A percentile compares a stretch with the other conserved stretches of the same genome.
phyloP scores from a whole-genome alignment of 768 basidiomycete species.

The Gautieria morchelliformis region DNA sequence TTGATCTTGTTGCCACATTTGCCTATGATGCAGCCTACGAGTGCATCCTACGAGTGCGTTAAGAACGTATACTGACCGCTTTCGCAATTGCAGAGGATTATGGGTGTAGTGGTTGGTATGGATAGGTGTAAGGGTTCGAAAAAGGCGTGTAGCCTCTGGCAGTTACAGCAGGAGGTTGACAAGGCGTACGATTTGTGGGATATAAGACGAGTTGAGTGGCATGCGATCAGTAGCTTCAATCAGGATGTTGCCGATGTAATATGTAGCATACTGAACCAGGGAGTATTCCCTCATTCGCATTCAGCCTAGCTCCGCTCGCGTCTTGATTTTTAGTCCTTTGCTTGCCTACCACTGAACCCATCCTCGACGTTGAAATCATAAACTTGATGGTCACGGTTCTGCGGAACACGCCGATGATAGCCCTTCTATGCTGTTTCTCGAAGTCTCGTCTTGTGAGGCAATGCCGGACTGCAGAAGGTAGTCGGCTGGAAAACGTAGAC shows the following conservation, averaged over 20 bases:
- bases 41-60: constrained; percentile 94
- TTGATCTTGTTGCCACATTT: constrained; percentile 99
- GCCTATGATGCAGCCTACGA: too few species aligned
- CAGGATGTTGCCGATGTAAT: constrained; percentile 97
- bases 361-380: constrained; percentile 98
- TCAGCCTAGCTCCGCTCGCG: constrained; percentile 90
- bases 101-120: constrained; percentile 20
- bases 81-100: constrained; percentile 67
- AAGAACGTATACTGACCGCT: constrained; percentile 97
- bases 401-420: constrained; percentile 73
- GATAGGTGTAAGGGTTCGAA: constrained; percentile 33
- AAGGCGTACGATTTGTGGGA: constrained; percentile 47
- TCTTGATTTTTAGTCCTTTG: constrained; percentile 98
- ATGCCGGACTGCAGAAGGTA: too few species aligned
- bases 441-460: constrained; percentile 54
- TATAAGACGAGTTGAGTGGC: constrained; percentile 58
- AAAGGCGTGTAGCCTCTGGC: constrained; percentile 9
- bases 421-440: constrained; percentile 75
- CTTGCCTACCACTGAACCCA: constrained; percentile 99
- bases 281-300: constrained; percentile 96
- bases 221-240: constrained; percentile 84
- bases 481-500: too few species aligned
- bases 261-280: constrained; percentile 97
- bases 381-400: constrained; percentile 99
- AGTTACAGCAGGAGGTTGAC: constrained; percentile 27